A percentile compares a stretch with the other conserved stretches of the same genome.
Conservation (phyloP, 805 yeast species). For the Ogataea allantospora region DNA sequence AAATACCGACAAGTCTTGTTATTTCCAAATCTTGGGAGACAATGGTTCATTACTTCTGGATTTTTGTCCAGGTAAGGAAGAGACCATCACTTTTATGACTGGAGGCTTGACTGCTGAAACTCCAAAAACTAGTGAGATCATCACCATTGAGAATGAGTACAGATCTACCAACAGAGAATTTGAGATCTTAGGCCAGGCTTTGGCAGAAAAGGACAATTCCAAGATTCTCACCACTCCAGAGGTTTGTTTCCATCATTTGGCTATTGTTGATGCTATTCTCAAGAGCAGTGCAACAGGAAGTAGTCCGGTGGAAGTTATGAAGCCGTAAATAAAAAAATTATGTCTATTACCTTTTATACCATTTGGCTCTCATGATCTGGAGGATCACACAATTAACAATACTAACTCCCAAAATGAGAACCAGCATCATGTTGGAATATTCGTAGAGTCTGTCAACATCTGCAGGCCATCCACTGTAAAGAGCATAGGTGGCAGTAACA, state of each 20-base stretch:
- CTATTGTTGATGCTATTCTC: conserved; percentile 82
- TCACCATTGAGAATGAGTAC: conserved; percentile 44
- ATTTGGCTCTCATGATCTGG: conserved; percentile 22
- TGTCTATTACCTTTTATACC: neutral
- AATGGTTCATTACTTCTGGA: conserved; percentile 73
- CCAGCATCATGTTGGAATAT: conserved; percentile 81
- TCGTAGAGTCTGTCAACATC: conserved; percentile 60
- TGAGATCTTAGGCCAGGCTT: conserved; percentile 42
- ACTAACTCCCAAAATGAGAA: conserved; percentile 71
- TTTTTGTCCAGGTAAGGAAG: conserved; percentile 50
- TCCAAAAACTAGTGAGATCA: conserved; percentile 33
- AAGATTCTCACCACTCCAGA: conserved; percentile 51
- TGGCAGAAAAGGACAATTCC: conserved; percentile 25
- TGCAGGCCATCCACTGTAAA: conserved; percentile 84
- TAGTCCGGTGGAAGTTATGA: conserved; percentile 31
- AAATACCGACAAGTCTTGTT: conserved; percentile 66
- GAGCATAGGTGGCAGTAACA: conserved; percentile 81
- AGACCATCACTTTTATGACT: conserved; percentile 38
- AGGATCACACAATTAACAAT: conserved; percentile 49
- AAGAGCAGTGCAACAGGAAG: conserved; percentile 59
- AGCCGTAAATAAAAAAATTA: conserved; percentile 15
- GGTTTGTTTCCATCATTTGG: conserved; percentile 87
- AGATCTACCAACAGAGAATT: conserved; percentile 45
- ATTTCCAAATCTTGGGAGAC: conserved; percentile 72
- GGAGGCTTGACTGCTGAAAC: conserved; percentile 61